Evolutionary conservation across 495 filamentous ascomycete species (phyloP).

Genomic region (Hypoxylon lenormandii): DNA sequence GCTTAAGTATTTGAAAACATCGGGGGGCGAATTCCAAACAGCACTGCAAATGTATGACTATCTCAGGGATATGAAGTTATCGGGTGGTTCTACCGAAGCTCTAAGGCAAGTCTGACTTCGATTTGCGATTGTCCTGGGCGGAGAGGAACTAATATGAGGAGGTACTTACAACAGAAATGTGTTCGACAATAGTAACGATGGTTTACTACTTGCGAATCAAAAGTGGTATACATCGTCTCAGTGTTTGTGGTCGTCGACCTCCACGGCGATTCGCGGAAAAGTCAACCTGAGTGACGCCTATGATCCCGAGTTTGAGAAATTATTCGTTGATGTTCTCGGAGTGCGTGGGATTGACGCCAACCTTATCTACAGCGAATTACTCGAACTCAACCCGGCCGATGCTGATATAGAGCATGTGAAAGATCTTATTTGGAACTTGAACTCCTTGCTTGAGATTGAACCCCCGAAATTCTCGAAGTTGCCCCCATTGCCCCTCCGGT

Average conservation of each 20-base stretch:
- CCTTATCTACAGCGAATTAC: slow-evolving; percentile 54
- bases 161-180: slow-evolving; percentile 23
- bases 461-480: not conserved
- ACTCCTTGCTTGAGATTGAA: slow-evolving; percentile 42
- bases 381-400: slow-evolving; percentile 23
- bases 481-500: slow-evolving; percentile 49
- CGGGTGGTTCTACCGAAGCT: too few species aligned
- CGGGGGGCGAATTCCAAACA: slow-evolving; percentile 15
- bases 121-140: not conserved
- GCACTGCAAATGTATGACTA: not conserved
- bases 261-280: slow-evolving; percentile 54
- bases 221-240: slow-evolving; percentile 52
- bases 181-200: slow-evolving; percentile 42
- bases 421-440: slow-evolving; percentile 53
- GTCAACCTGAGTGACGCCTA: slow-evolving; percentile 53
- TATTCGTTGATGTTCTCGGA: slow-evolving; percentile 55
- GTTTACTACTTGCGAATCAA: not conserved
- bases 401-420: slow-evolving; percentile 49
- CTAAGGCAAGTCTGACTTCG: slow-evolving; percentile 1
- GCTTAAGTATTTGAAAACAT: slow-evolving; percentile 26
- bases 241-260: slow-evolving; percentile 58
- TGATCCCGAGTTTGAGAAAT: slow-evolving; percentile 44
- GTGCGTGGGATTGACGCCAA: slow-evolving; percentile 49
- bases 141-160: not conserved
- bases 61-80: not conserved